phyloP scores from a whole-genome alignment of 1,139 yeast species.

The Meyerozyma smithsonii region DNA sequence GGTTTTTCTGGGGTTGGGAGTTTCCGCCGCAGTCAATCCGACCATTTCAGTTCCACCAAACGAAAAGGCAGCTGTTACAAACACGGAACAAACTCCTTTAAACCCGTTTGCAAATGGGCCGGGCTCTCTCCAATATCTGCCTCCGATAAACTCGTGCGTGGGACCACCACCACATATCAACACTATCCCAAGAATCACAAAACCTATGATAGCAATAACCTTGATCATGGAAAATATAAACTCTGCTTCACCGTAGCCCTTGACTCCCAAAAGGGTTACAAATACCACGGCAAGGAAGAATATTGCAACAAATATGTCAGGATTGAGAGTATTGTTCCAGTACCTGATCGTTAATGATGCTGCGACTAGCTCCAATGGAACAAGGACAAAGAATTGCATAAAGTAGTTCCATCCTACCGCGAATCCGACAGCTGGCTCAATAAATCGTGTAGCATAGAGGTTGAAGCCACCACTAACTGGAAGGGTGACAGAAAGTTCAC shows the following conservation, averaged over 20 bases:
- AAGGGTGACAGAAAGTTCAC: constrained; percentile 34
- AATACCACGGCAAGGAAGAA: constrained; percentile 32
- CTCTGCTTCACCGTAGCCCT: constrained; percentile 44
- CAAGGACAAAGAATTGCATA: constrained; percentile 27
- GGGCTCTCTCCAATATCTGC: constrained; percentile 35
- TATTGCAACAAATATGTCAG: constrained; percentile 36
- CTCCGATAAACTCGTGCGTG: constrained; percentile 18
- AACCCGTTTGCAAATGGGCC: constrained; percentile 42
- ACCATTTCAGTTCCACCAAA: constrained; percentile 34
- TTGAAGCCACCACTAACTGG: constrained; percentile 40
- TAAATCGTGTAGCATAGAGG: constrained; percentile 34
- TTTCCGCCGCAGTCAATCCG: constrained; percentile 29
- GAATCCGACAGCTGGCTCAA: constrained; percentile 39
- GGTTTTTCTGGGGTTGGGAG: constrained; percentile 48
- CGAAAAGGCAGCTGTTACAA: constrained; percentile 41
- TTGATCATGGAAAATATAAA: constrained; percentile 34
- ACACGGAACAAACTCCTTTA: constrained; percentile 37
- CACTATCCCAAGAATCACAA: constrained; percentile 37
- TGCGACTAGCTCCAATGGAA: constrained; percentile 31
- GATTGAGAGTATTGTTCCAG: constrained; percentile 33
- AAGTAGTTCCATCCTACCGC: constrained; percentile 43
- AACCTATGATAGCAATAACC: constrained; percentile 36
- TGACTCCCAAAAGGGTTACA: constrained; percentile 37
- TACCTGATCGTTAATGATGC: constrained; percentile 30
- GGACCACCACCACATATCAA: constrained; percentile 39